Conservation (phyloP, 257 asterid genomes). For the Anisodus acutangulus region DNA sequence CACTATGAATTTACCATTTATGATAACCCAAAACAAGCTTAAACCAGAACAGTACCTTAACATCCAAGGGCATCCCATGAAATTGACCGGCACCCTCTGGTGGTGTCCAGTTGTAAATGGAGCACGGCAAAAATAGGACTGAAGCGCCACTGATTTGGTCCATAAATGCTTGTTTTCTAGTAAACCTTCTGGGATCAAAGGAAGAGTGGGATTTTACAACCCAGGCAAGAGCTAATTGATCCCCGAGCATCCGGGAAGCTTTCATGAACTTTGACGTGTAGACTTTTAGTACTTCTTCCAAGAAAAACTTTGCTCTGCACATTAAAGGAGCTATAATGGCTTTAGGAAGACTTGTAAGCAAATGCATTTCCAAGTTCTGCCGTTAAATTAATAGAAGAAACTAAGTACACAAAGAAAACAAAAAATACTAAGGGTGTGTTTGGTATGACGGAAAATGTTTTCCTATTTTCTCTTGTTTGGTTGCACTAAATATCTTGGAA, state of each 20-base stretch:
- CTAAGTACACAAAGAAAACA: neutral
- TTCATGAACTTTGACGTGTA: slow-evolving; percentile 67
- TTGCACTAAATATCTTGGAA: no score
- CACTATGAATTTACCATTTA: neutral
- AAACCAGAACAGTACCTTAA: slow-evolving; percentile 60
- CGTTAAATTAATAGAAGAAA: slow-evolving; percentile 4
- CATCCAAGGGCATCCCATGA: slow-evolving; percentile 97
- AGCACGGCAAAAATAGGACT: slow-evolving; percentile 85
- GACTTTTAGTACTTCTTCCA: slow-evolving; percentile 65
- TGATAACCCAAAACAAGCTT: neutral
- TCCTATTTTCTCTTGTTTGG: no score
- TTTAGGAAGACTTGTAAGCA: slow-evolving; percentile 16
- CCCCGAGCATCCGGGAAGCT: slow-evolving; percentile 98
- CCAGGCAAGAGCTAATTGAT: slow-evolving; percentile 95
- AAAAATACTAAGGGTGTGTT: neutral
- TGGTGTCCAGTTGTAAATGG: slow-evolving; percentile 90
- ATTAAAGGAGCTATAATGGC: slow-evolving; percentile 26
- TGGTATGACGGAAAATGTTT: no score
- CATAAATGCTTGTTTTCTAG: slow-evolving; percentile 63
- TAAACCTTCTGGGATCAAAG: slow-evolving; percentile 57
- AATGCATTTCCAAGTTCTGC: slow-evolving; percentile 9
- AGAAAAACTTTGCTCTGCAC: slow-evolving; percentile 70
- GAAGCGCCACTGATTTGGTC: slow-evolving; percentile 61
- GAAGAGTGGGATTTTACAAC: slow-evolving; percentile 66
- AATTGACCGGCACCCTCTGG: slow-evolving; percentile 99